A percentile compares a stretch with the other conserved stretches of the same genome.
Conservation (phyloP, 768 basidiomycete genomes). For the Cubamyces sp. region DNA sequence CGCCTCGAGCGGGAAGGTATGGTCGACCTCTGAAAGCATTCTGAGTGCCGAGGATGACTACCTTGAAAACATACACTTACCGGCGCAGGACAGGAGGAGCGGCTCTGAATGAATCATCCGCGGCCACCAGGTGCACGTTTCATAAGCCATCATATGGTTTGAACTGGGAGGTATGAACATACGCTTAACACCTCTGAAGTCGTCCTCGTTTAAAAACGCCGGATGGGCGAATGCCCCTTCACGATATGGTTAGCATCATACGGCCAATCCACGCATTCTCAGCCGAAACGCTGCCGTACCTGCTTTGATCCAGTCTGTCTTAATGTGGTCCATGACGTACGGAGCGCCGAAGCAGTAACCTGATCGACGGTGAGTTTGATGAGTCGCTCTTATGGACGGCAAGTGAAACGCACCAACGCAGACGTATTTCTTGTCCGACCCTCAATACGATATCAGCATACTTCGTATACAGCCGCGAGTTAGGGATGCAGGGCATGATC, state of each 20-base stretch:
- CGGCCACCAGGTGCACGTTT: background rate
- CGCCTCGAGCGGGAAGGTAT: slow-evolving; percentile 51
- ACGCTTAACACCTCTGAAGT: slow-evolving; percentile 54
- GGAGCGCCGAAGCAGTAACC: slow-evolving; percentile 66
- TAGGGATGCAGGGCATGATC: background rate
- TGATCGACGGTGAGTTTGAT: slow-evolving; percentile 24
- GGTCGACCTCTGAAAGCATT: slow-evolving; percentile 49
- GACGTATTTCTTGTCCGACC: slow-evolving; percentile 26
- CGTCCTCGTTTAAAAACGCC: slow-evolving; percentile 47
- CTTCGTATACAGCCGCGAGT: background rate
- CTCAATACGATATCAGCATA: slow-evolving; percentile 21
- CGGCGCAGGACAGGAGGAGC: slow-evolving; percentile 59
- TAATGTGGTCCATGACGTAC: slow-evolving; percentile 49
- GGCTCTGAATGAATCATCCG: slow-evolving; percentile 43
- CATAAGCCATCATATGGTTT: background rate
- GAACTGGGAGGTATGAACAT: slow-evolving; percentile 22
- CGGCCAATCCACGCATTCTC: background rate
- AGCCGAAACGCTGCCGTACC: slow-evolving; percentile 36
- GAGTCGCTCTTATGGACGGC: background rate
- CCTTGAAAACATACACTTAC: slow-evolving; percentile 31
- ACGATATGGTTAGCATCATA: background rate
- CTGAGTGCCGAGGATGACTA: background rate
- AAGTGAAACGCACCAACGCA: slow-evolving; percentile 18
- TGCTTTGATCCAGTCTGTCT: slow-evolving; percentile 49
- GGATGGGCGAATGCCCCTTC: slow-evolving; percentile 63